Evolutionary conservation across 352 stramenopile genomes (phyloP), one percentile per base, ranked within the genome.

Genomic region (Globisporangium megalacanthum): DNA sequence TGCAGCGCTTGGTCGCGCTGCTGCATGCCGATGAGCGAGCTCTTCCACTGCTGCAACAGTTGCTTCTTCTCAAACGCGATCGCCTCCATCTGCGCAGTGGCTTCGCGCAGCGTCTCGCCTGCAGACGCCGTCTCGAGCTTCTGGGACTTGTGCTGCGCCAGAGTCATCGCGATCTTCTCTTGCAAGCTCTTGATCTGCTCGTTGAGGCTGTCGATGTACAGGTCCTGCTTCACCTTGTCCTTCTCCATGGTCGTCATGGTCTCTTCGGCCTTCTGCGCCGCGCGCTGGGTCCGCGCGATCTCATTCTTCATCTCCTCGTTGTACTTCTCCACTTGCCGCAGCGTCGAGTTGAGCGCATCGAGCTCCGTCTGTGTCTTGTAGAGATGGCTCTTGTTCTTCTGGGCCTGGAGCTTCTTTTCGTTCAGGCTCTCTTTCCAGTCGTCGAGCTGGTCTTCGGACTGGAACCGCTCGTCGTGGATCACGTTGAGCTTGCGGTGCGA

Each of bases 11-110:
- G 89, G 62, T 98, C 95, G 29, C 94, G 73, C 50, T 95, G 77
- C 54, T 85, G 75, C 51, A 98, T 82, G 6, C 80, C 92, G 49
- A 97, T 86, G 10, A 98, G 67, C n/a, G 89, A 89, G 61, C 86
- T 94, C 63, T 97, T 97, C 93, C 95, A 98, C 65, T 98, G 89
- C 71, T 97, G 89, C 60, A 98, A 63, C 11, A 98, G 68, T 60
- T 97, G 92, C 65, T 97, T 97, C 72, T 98, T 98, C 70, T 98
- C 95, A 52, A 97, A 96, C 11, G 85, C 75, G 48, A 98, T 94
- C 7, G 83, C 69, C 29, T 98, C 90, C 83, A 98, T 95, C 58
- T 98, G 93, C 37, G 72, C 69, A 9, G 66, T 76, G 20, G 91
- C 93, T 47, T 98, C 91, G 4, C 72, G 72, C 52, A 98, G 73